A percentile compares a stretch with the other conserved stretches of the same genome.
These are phyloP conservation scores for Penicillium sp. DNA, from an alignment of 2,329 filamentous ascomycete species.

Conservation along the genomic window DNA sequence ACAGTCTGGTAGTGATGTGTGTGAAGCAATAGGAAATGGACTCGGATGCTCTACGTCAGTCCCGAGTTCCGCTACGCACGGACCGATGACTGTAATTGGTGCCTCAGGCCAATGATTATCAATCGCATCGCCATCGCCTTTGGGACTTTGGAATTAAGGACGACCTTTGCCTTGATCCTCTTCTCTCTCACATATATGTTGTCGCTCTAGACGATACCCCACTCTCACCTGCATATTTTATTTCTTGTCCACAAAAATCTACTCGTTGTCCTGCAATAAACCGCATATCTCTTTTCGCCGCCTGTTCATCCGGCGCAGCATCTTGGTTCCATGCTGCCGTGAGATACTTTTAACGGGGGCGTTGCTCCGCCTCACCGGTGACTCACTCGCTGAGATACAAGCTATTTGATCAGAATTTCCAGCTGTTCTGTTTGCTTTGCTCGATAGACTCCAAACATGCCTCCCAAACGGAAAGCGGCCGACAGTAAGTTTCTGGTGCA, in stretches of 20 bases:
- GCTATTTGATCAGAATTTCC: background rate
- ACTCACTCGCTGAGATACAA: background rate
- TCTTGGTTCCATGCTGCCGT: conserved; percentile 18
- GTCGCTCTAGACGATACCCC: too few species aligned
- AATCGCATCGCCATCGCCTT: background rate
- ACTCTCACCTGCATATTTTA: too few species aligned
- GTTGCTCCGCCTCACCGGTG: conserved; percentile 9
- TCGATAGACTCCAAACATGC: conserved; percentile 44
- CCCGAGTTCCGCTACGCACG: conserved; percentile 1
- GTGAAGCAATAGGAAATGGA: conserved; percentile 6
- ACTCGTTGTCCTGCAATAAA: background rate
- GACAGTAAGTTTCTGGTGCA: conserved; percentile 37
- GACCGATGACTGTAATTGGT: conserved; percentile 7
- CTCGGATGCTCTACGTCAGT: conserved; percentile 17
- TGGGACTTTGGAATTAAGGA: background rate
- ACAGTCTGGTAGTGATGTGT: background rate
- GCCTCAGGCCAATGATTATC: conserved; percentile 22
- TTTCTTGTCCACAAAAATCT: background rate
- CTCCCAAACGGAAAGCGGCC: conserved; percentile 61
- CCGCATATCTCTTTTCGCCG: conserved; percentile 2
- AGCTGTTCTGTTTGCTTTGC: background rate
- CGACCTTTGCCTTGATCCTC: background rate
- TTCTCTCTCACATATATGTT: background rate
- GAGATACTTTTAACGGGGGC: conserved; percentile 10
- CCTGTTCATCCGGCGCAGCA: conserved; percentile 11